A percentile compares a stretch with the other conserved stretches of the same genome.
Conservation (phyloP, 192 early-diverging fungal species). For the Podila epicladia region DNA sequence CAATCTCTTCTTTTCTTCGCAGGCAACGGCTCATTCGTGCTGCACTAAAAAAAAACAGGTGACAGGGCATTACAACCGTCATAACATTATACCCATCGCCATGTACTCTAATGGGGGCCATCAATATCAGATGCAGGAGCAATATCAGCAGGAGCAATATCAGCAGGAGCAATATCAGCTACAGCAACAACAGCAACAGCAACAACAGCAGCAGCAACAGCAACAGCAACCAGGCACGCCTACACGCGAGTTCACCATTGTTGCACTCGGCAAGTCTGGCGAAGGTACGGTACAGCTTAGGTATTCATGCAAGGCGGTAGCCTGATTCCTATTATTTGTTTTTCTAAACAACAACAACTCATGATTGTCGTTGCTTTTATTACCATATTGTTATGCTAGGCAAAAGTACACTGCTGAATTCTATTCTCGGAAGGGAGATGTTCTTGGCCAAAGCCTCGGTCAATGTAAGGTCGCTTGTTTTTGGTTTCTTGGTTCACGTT, state of each 20-base stretch:
- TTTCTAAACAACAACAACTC: background rate
- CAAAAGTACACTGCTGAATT: constrained; percentile 59
- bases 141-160: constrained; percentile 18
- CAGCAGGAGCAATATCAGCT: constrained; percentile 18
- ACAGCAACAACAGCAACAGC: constrained; percentile 16
- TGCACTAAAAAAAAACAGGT: too few species aligned
- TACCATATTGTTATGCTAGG: constrained; percentile 15
- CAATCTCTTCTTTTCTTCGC: too few species aligned
- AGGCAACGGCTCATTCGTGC: too few species aligned
- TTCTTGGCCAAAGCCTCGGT: constrained; percentile 56
- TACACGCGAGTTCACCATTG: constrained; percentile 36
- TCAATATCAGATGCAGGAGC: constrained; percentile 15
- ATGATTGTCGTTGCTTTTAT: background rate
- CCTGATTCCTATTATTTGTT: too few species aligned
- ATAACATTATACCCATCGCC: background rate
- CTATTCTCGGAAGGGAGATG: constrained; percentile 49
- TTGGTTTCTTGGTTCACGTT: background rate
- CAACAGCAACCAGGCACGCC: constrained; percentile 8
- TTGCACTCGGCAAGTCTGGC: constrained; percentile 42
- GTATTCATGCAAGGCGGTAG: background rate
- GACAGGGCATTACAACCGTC: too few species aligned
- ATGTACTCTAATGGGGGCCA: background rate
- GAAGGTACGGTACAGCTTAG: constrained; percentile 17
- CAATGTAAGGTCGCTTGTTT: constrained; percentile 28
- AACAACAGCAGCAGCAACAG: constrained; percentile 6